A percentile compares a stretch with the other conserved stretches of the same genome.
phyloP scores from a whole-genome alignment of 2,329 filamentous ascomycete genomes.

The Huntiella savannae region DNA sequence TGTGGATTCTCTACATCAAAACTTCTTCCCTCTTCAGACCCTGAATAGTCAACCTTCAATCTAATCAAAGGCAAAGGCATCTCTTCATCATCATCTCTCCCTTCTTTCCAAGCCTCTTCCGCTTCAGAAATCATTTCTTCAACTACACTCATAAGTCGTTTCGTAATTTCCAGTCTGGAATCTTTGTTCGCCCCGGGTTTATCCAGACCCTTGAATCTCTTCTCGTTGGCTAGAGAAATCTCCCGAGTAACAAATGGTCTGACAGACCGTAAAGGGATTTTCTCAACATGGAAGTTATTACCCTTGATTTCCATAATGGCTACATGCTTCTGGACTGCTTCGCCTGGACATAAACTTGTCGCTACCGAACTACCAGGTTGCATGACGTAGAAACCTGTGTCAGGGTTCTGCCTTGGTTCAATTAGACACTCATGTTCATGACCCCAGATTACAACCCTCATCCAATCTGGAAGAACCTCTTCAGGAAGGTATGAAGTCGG shows the following conservation, averaged over 20 bases:
- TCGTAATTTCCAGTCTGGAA: constrained; percentile 64
- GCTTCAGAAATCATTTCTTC: constrained; percentile 78
- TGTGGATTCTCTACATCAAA: constrained; percentile 93
- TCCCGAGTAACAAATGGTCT: constrained; percentile 80
- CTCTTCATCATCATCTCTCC: constrained; percentile 21
- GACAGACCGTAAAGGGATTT: constrained; percentile 70
- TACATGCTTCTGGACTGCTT: constrained; percentile 81
- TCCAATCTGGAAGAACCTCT: constrained; percentile 74
- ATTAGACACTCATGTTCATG: constrained; percentile 96
- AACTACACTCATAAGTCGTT: constrained; percentile 56
- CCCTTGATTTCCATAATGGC: constrained; percentile 71
- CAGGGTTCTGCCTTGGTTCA: constrained; percentile 61
- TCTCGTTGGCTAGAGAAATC: constrained; percentile 56
- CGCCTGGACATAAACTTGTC: constrained; percentile 75
- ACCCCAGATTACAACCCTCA: constrained; percentile 88
- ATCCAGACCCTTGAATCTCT: constrained; percentile 57
- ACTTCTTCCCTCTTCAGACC: constrained; percentile 55
- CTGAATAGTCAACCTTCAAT: constrained; percentile 76
- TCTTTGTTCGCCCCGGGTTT: constrained; percentile 44
- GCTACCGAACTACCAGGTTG: constrained; percentile 93
- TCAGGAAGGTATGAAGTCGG: constrained; percentile 90
- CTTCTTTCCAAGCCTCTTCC: constrained; percentile 46
- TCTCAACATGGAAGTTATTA: constrained; percentile 59
- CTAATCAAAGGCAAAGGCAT: constrained; percentile 68
- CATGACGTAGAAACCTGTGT: constrained; percentile 88